A percentile compares a stretch with the other conserved stretches of the same genome.
These are phyloP conservation scores for Apiotrichum siamense DNA, from an alignment of 1,284 basidiomycete genomes.

Conservation along the genomic window DNA sequence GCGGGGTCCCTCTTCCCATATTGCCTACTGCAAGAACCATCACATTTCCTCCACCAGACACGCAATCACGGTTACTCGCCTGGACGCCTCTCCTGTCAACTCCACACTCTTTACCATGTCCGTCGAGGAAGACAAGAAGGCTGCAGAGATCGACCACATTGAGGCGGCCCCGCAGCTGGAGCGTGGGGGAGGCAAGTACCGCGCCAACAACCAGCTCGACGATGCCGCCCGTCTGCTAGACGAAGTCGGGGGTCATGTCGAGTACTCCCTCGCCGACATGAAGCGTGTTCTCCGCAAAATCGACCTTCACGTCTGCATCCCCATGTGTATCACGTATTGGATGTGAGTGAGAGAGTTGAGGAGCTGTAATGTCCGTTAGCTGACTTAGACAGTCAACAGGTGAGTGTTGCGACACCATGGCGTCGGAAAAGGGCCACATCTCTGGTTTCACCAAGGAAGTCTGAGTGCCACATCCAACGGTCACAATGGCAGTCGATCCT, in stretches of 20 bases:
- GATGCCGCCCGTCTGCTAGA: slow-evolving; percentile 12
- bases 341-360: slow-evolving; percentile 7
- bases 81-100: too few species aligned
- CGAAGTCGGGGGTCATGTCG: slow-evolving; percentile 11
- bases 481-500: too few species aligned
- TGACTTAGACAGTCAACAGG: slow-evolving; percentile 9
- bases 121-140: slow-evolving; percentile 6
- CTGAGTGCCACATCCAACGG: too few species aligned
- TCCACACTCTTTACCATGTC: not conserved
- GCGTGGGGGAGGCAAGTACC: not conserved
- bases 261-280: slow-evolving; percentile 7
- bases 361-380: not conserved
- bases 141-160: not conserved
- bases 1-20: too few species aligned
- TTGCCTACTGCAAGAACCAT: too few species aligned
- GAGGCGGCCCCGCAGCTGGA: not conserved
- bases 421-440: not conserved
- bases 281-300: slow-evolving; percentile 11
- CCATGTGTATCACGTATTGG: slow-evolving; percentile 15
- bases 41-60: too few species aligned
- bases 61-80: too few species aligned
- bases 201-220: slow-evolving; percentile 13
- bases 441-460: too few species aligned
- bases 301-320: slow-evolving; percentile 15
- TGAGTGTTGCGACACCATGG: not conserved